phyloP scores from a whole-genome alignment of 306 rosid species.

The Prunus padus region DNA sequence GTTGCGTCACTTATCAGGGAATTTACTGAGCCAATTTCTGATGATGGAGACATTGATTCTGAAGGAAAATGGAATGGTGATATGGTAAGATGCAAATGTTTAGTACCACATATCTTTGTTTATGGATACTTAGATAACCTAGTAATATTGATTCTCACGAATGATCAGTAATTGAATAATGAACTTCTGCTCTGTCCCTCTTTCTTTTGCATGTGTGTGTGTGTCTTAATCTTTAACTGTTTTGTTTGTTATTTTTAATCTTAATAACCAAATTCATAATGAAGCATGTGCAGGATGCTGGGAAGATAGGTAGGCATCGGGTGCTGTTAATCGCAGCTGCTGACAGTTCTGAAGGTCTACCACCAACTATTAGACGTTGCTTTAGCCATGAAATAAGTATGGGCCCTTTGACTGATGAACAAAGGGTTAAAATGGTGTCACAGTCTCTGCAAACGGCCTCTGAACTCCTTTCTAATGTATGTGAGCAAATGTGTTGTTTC shows the following conservation, averaged over 20 bases:
- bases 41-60: slow-evolving; percentile 45
- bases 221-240: neutral
- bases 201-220: neutral
- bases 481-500: slow-evolving; percentile 12
- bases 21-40: slow-evolving; percentile 68
- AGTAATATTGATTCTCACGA: neutral
- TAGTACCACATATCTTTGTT: neutral
- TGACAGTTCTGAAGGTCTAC: slow-evolving; percentile 86
- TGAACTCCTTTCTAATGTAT: slow-evolving; percentile 58
- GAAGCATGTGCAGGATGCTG: slow-evolving; percentile 46
- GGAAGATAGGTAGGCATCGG: slow-evolving; percentile 51
- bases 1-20: slow-evolving; percentile 80
- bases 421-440: slow-evolving; percentile 70
- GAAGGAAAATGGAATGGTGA: slow-evolving; percentile 42
- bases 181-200: neutral
- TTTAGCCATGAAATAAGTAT: slow-evolving; percentile 91
- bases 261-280: slow-evolving; percentile 14
- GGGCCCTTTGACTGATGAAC: slow-evolving; percentile 92
- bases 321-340: slow-evolving; percentile 81
- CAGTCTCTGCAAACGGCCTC: slow-evolving; percentile 64
- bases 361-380: slow-evolving; percentile 78
- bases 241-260: neutral
- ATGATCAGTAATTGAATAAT: neutral
- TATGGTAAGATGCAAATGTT: slow-evolving; percentile 57
- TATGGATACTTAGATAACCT: neutral